Evolutionary conservation across 2,329 filamentous ascomycete species (phyloP).

Genomic region (Penicillium sclerotigenum): DNA sequence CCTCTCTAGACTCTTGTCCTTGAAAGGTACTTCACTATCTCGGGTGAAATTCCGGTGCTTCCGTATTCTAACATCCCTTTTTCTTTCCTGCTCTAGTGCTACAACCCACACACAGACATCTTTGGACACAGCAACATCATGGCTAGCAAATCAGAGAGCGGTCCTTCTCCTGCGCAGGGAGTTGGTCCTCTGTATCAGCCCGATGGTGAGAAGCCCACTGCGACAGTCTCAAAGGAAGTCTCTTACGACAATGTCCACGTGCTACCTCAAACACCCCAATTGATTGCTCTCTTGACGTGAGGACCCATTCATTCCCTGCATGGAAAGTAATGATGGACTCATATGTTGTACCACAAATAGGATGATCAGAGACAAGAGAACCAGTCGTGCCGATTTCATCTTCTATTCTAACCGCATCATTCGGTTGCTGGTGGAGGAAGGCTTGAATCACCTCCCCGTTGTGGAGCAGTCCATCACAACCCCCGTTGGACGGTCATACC

Average conservation of each 20-base stretch:
- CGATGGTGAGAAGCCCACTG: slow-evolving; percentile 74
- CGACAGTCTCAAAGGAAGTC: slow-evolving; percentile 82
- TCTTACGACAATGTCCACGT: slow-evolving; percentile 84
- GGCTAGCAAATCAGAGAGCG: slow-evolving; percentile 28
- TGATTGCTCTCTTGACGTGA: slow-evolving; percentile 96
- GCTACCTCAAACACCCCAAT: slow-evolving; percentile 87
- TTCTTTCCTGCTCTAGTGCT: not conserved
- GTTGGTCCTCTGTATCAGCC: slow-evolving; percentile 78
- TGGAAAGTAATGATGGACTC: slow-evolving; percentile 4
- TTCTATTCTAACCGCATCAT: slow-evolving; percentile 99
- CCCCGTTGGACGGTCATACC: slow-evolving; percentile 82
- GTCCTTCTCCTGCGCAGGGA: slow-evolving; percentile 56
- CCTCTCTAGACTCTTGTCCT: not conserved
- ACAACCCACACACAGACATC: not conserved
- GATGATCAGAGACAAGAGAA: slow-evolving; percentile 91
- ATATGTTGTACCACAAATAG: slow-evolving; percentile 47
- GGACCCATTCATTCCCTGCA: slow-evolving; percentile 39
- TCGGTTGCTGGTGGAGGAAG: slow-evolving; percentile 91
- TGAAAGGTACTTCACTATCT: not conserved
- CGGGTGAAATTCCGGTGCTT: not conserved
- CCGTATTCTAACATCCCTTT: not conserved
- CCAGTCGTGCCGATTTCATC: slow-evolving; percentile 91
- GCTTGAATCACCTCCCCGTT: slow-evolving; percentile 91
- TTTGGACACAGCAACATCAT: slow-evolving; percentile 15
- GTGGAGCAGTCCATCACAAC: slow-evolving; percentile 86